Conservation (phyloP, 2,329 filamentous ascomycete genomes). For the Westerdykella aurantiaca region DNA sequence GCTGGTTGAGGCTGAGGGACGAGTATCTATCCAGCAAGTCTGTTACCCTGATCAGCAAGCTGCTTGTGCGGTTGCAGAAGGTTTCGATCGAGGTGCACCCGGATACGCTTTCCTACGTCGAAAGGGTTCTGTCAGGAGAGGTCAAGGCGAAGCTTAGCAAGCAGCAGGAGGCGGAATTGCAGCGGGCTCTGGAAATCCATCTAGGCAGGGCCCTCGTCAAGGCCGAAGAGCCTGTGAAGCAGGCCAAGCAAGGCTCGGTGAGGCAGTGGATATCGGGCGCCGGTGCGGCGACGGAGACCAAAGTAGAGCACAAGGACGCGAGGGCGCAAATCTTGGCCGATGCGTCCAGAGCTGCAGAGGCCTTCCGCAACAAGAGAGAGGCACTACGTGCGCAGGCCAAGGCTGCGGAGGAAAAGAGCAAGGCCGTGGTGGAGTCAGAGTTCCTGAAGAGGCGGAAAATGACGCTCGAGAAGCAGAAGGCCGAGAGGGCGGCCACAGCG, state of each 20-base stretch:
- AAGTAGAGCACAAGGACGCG: conserved; percentile 24
- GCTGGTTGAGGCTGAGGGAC: conserved; percentile 87
- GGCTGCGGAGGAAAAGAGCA: conserved; percentile 19
- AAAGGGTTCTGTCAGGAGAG: conserved; percentile 58
- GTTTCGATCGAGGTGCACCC: conserved; percentile 65
- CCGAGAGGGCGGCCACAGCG: conserved; percentile 65
- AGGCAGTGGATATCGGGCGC: conserved; percentile 37
- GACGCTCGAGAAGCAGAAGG: conserved; percentile 69
- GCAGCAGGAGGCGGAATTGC: conserved; percentile 78
- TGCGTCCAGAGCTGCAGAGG: conserved; percentile 22
- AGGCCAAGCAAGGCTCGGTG: conserved; percentile 38
- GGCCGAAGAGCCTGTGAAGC: conserved; percentile 24
- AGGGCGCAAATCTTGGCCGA: conserved; percentile 26
- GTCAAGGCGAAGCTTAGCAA: conserved; percentile 74
- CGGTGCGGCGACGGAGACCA: conserved; percentile 14
- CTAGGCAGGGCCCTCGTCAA: conserved; percentile 36
- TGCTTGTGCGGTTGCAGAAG: conserved; percentile 74
- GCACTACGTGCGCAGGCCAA: conserved; percentile 20
- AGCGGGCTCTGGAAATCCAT: conserved; percentile 53
- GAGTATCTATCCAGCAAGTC: conserved; percentile 76
- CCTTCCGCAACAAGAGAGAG: conserved; percentile 26
- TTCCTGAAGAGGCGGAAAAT: conserved; percentile 70
- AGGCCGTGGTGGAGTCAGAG: conserved; percentile 32
- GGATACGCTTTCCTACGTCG: conserved; percentile 56
- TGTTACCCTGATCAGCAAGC: conserved; percentile 75